A percentile compares a stretch with the other conserved stretches of the same genome.
These are phyloP conservation scores for Closterium sp. DNA, from an alignment of 139 green algal genomes.

Conservation along the genomic window DNA sequence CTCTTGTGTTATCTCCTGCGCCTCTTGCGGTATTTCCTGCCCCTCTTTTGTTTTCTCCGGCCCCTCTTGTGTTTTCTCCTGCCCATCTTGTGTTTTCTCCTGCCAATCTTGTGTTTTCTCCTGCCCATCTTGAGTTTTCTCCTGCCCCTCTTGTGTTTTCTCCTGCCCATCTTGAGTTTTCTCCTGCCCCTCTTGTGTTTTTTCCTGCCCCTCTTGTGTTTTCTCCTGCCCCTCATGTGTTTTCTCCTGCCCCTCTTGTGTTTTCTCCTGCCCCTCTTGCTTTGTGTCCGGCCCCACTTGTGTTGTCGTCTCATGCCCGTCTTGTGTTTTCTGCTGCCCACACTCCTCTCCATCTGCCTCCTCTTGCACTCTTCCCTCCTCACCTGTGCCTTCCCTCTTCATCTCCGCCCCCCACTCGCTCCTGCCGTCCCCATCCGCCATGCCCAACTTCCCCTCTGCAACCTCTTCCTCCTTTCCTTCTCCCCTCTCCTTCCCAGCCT, in stretches of 20 bases:
- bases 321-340: not conserved
- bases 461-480: not conserved
- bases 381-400: not conserved
- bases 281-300: not conserved
- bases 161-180: no score
- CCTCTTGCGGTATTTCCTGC: not conserved
- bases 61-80: not conserved
- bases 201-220: not conserved
- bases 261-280: not conserved
- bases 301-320: no score
- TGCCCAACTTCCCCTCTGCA: not conserved
- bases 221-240: no score
- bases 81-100: not conserved
- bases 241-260: not conserved
- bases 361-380: not conserved
- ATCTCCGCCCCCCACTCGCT: not conserved
- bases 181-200: no score
- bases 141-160: not conserved
- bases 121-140: not conserved
- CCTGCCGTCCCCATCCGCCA: not conserved
- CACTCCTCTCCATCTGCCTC: not conserved
- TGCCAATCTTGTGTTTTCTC: not conserved
- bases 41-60: not conserved
- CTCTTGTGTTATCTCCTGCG: not conserved
- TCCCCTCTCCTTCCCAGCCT: not conserved